Evolutionary conservation across 768 basidiomycete genomes (phyloP), one percentile per base, ranked within the genome.

Genomic region (Mycena vitilis): DNA sequence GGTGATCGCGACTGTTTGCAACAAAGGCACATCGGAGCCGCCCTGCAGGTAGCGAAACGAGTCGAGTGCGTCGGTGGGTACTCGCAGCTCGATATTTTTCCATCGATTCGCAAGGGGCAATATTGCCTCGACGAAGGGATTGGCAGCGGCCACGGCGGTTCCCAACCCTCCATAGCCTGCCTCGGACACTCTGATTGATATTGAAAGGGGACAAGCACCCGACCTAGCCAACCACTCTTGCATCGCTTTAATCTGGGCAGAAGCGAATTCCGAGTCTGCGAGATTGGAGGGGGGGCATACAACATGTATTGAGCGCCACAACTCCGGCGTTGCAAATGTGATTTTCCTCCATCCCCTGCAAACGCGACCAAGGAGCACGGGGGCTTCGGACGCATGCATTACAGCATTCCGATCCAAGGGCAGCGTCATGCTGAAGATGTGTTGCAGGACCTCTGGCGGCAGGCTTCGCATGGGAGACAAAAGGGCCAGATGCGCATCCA

Each of bases 151-250:
- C 1, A 59, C 62, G 6, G 61, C 61, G 2, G 57, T 60, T 23
- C 57, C 67, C 16, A 40, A 9, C 10, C 40, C 40, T 5, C 51
- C 60, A 34, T 58, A 48, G 49, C 64, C 64, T 42, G 66, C 66
- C 34, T 63, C 66, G 22, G 66, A 68, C 16, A 68, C 66, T 55
- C 61, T 63, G 18, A 68, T 68, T 11, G 66, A 68, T 2, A 68
- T 59, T 23, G 60, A 68, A 38, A 68, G 23, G n/a, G 60, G 56
- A 48, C 66, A 68, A 47, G 54, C 66, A 23, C 61, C 66, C 18
- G 66, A 63, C 11, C 66, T 37, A 34, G 54, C 56, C 23, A 63
- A 36, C 67, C 67, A 68, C 16, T 36, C 56, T 23, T 68, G 62
- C 61, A 63, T 59, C 20, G 67, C 67, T 22, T 59, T 30, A 25